A percentile compares a stretch with the other conserved stretches of the same genome.
phyloP scores from a whole-genome alignment of 2,329 filamentous ascomycete genomes.

The Monilinia fructicola region DNA sequence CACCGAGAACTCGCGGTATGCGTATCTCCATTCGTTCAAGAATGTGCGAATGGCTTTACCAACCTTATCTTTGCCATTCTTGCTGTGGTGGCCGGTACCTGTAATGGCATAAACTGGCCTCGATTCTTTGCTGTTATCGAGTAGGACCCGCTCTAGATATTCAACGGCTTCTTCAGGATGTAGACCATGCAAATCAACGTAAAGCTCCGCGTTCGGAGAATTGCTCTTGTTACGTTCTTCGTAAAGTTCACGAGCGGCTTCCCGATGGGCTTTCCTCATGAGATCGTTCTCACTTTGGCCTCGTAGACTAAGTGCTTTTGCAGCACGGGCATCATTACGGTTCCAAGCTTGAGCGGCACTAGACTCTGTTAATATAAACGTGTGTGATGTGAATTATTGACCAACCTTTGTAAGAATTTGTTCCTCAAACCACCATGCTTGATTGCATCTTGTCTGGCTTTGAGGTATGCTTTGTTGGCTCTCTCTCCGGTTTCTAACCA shows the following conservation, averaged over 20 bases:
- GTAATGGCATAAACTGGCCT: constrained; percentile 92
- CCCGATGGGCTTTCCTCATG: constrained; percentile 95
- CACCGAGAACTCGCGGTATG: constrained; percentile 93
- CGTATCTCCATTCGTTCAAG: constrained; percentile 93
- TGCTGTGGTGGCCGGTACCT: constrained; percentile 94
- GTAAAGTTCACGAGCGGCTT: constrained; percentile 88
- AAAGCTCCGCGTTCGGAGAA: constrained; percentile 66
- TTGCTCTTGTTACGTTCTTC: constrained; percentile 83
- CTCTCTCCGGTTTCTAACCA: constrained; percentile 93
- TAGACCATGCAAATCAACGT: constrained; percentile 96
- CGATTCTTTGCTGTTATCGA: constrained; percentile 73
- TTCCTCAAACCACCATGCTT: constrained; percentile 95
- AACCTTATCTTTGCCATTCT: constrained; percentile 98
- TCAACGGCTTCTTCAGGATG: constrained; percentile 96
- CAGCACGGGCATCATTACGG: constrained; percentile 91
- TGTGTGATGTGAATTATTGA: constrained; percentile 20
- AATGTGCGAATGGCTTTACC: constrained; percentile 90
- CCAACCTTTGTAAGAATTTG: constrained; percentile 91
- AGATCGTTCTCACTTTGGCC: constrained; percentile 96
- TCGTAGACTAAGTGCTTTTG: constrained; percentile 89
- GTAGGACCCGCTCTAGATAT: constrained; percentile 83
- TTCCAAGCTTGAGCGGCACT: constrained; percentile 98
- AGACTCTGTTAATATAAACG: constrained; percentile 28
- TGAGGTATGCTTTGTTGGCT: constrained; percentile 91
- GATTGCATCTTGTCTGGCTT: constrained; percentile 92